Conservation (phyloP, 805 yeast genomes). For the Saturnispora besseyi region DNA sequence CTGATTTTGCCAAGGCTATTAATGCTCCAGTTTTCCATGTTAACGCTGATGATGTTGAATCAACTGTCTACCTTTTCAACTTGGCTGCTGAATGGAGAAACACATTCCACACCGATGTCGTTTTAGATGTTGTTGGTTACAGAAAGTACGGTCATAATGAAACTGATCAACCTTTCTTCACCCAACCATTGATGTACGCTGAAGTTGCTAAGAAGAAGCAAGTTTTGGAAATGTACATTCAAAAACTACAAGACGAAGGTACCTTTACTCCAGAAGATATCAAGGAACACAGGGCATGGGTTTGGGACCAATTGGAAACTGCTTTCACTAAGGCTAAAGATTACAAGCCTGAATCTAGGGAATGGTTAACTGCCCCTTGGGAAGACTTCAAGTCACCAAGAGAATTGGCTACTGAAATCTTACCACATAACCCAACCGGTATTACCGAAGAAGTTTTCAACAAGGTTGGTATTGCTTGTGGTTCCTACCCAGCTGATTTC, state of each 20-base stretch:
- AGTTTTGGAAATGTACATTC: slow-evolving; percentile 78
- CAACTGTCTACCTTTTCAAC: slow-evolving; percentile 82
- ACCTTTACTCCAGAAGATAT: slow-evolving; percentile 85
- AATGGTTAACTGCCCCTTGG: slow-evolving; percentile 99
- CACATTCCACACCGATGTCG: slow-evolving; percentile 91
- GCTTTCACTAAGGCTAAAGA: slow-evolving; percentile 84
- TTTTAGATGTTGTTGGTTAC: slow-evolving; percentile 96
- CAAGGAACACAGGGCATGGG: slow-evolving; percentile 96
- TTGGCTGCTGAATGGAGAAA: slow-evolving; percentile 99
- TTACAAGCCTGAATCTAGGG: slow-evolving; percentile 83
- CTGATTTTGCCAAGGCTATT: slow-evolving; percentile 92
- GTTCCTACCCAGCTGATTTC: slow-evolving; percentile 81
- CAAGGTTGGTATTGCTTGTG: slow-evolving; percentile 67
- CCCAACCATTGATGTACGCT: slow-evolving; percentile 97
- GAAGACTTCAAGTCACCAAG: slow-evolving; percentile 97
- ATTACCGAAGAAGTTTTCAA: slow-evolving; percentile 63
- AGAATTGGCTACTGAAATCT: slow-evolving; percentile 89
- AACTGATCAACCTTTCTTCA: slow-evolving; percentile 98
- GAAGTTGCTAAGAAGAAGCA: slow-evolving; percentile 82
- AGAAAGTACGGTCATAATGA: slow-evolving; percentile 99
- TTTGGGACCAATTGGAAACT: slow-evolving; percentile 89
- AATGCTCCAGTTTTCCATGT: slow-evolving; percentile 99
- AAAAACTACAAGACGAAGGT: slow-evolving; percentile 74
- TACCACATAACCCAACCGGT: slow-evolving; percentile 95
- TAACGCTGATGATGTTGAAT: slow-evolving; percentile 96